Evolutionary conservation across 192 early-diverging fungal species (phyloP).

Genomic region (Neocallimastix lanati): DNA sequence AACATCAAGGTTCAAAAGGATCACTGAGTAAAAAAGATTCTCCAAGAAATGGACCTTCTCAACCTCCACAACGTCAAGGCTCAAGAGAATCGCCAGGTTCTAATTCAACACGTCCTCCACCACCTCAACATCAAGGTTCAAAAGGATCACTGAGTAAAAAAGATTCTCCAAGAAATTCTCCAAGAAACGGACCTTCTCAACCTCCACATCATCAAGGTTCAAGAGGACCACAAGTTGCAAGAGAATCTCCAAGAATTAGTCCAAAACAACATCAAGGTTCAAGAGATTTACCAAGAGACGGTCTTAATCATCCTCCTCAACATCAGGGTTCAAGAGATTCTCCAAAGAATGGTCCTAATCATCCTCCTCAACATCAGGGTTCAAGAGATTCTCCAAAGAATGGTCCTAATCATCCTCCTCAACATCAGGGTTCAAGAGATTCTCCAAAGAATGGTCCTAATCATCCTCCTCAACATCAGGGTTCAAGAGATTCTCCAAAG

Average conservation of each 20-base stretch:
- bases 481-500: too few relatives aligned
- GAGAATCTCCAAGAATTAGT: not conserved
- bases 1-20: too few relatives aligned
- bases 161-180: too few relatives aligned
- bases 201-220: not conserved
- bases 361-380: too few relatives aligned
- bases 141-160: too few relatives aligned
- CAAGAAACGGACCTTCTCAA: not conserved
- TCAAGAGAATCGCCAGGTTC: not conserved
- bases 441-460: too few relatives aligned
- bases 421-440: too few relatives aligned
- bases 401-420: too few relatives aligned
- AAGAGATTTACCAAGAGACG: not conserved
- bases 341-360: too few relatives aligned
- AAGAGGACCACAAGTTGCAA: not conserved
- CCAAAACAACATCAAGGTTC: not conserved
- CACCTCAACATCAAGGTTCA: too few relatives aligned
- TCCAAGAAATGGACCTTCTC: not conserved
- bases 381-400: too few relatives aligned
- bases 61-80: not conserved
- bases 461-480: too few relatives aligned
- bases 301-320: not conserved
- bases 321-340: not conserved
- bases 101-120: not conserved
- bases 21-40: not conserved